These are phyloP conservation scores for Fremontodendron californicum DNA, from an alignment of 345 rosid genomes.

Conservation along the genomic window DNA sequence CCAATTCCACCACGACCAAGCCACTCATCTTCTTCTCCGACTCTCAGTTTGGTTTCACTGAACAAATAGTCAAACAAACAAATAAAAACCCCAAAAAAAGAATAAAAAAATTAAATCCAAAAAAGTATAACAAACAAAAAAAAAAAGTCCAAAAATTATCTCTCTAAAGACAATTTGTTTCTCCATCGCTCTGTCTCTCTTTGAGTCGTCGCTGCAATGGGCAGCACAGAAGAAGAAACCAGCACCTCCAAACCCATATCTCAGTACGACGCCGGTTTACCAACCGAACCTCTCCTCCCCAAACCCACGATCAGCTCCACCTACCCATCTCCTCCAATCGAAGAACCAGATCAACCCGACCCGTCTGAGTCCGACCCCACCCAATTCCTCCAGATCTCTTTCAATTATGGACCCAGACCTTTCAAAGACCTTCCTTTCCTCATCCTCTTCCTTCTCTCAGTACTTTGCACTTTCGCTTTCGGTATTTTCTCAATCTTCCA, in stretches of 20 bases:
- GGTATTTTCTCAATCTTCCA: slow-evolving; percentile 72
- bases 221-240: slow-evolving; percentile 49
- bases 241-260: slow-evolving; percentile 35
- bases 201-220: slow-evolving; percentile 33
- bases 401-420: slow-evolving; percentile 63
- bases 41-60: neutral
- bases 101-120: neutral
- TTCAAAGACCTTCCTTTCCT: slow-evolving; percentile 77
- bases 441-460: slow-evolving; percentile 56
- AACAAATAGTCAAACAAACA: neutral
- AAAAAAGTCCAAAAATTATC: neutral
- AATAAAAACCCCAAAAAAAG: neutral
- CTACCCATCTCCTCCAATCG: slow-evolving; percentile 27
- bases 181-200: neutral
- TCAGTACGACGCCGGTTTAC: slow-evolving; percentile 41
- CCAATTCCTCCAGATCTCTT: slow-evolving; percentile 87
- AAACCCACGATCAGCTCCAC: slow-evolving; percentile 31
- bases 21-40: neutral
- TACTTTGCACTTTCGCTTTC: slow-evolving; percentile 60
- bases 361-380: slow-evolving; percentile 52
- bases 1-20: neutral
- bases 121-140: neutral
- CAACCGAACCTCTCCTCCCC: slow-evolving; percentile 69
- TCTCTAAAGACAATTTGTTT: neutral
- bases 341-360: slow-evolving; percentile 33